Evolutionary conservation across 768 basidiomycete species (phyloP).

Genomic region (Crassisporium funariophilum): DNA sequence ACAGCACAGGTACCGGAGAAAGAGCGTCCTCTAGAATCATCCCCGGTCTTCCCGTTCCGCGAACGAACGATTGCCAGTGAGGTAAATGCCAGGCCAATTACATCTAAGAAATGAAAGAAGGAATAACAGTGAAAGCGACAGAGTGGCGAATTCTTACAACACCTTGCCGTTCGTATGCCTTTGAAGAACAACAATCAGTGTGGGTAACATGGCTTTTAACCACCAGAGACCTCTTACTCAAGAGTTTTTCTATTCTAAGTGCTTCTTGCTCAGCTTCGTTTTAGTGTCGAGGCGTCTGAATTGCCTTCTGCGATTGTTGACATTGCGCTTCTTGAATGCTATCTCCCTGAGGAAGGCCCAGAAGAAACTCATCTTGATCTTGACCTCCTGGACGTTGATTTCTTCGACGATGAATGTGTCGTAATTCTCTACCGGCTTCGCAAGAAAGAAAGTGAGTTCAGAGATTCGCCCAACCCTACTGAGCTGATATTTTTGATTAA

Average conservation of each 20-base stretch:
- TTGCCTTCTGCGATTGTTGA: conserved; percentile 45
- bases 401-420: conserved; percentile 76
- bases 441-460: conserved; percentile 49
- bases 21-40: conserved; percentile 30
- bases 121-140: conserved; percentile 31
- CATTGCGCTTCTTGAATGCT: conserved; percentile 58
- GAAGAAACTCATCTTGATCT: conserved; percentile 41
- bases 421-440: conserved; percentile 63
- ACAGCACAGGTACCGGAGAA: conserved; percentile 33
- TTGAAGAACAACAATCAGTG: conserved; percentile 32
- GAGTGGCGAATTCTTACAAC: conserved; percentile 50
- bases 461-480: conserved; percentile 21
- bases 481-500: conserved; percentile 39
- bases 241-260: conserved; percentile 39
- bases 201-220: conserved; percentile 14
- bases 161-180: conserved; percentile 51
- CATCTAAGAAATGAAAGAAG: conserved; percentile 17
- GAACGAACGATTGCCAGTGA: conserved; percentile 59
- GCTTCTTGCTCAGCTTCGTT: conserved; percentile 56
- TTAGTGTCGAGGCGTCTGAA: conserved; percentile 40
- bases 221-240: conserved; percentile 1
- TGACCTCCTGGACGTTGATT: conserved; percentile 67
- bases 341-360: conserved; percentile 41
- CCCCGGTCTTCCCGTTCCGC: conserved; percentile 33
- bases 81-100: conserved; percentile 40